Base-by-base conservation (phyloP, 495 filamentous ascomycete genomes). In the Aspergillus baeticus region DNA sequence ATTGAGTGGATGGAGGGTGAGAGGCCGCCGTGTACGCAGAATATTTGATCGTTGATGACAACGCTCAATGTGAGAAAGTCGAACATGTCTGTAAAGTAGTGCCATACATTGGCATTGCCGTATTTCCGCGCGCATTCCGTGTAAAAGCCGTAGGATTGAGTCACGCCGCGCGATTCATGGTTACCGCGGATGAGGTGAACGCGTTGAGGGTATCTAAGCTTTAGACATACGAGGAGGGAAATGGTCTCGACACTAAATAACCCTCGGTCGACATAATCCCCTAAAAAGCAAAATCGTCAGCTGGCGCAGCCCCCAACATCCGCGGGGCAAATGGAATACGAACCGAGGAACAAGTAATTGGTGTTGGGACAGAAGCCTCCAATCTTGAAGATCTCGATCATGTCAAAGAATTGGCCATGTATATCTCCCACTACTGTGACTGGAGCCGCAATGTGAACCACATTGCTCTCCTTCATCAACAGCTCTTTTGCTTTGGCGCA, bases 61-160 rank as follows among this genome's bases (percentile, higher is more conserved):
- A 98, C 95, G 59, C 89, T 94, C 42, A 98, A 76, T 3, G 93
- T 96, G 50, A 98, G 81, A 67, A 93, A 98, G 75, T 98, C 94
- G 73, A 98, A 98, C 93, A 98, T 97, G 74, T 98, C 94, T 49
- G 94, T 98, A 64, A 98, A 98, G 71, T 97, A 93, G 68, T 98
- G 95, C 94, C 94, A 98, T 10, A 98, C 95, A 59, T 94, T 96
- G 31, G 94, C 91, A 71, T 94, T 96, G 55, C 92, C 93, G 71
- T 98, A 98, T 70, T 98, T 98, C 51, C 94, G 87, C 13, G 87
- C 90, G 70, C 94, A 98, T 69, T 98, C 94, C 3, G 94, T 98
- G 65, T 98, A 98, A 75, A 98, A 98, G 46, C 94, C 94, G 72
- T 98, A 98, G 36, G 92, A 97, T 71, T 98, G 94, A 7, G 94